Base-by-base conservation (phyloP, 495 filamentous ascomycete species). In the Aspergillus olivimuriae region DNA sequence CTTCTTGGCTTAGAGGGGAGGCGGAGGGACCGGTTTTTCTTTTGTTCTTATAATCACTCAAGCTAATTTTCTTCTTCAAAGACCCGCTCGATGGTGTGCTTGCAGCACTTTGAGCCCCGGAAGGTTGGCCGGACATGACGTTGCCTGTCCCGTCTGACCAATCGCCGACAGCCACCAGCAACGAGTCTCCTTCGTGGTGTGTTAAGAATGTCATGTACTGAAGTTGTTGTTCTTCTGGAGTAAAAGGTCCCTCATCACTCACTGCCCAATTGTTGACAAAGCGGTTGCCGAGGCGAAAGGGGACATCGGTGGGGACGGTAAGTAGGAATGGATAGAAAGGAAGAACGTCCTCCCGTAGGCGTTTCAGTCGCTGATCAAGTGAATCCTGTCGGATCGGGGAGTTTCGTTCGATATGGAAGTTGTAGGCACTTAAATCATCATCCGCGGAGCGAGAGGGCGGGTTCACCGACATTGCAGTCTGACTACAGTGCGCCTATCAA, bases 151-250 rank as follows among this genome's bases (percentile, higher is more conserved):
- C 68, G 53, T 75, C 72, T 15, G 73, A 73, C 74, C 74, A 77
- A 46, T 73, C 70, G 22, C 74, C 74, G 41, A 73, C 62, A 14
- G 70, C 65, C 34, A 63, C 56, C 34, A 76, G 52, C 38, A 77
- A 51, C 2, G 68, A 69, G 46, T 76, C 70, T 23, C 56, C 57
- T 44, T 68, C 56, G 56, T 68, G 58, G 44, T 75, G 69, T n/a
- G 66, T 63, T 44, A 73, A 53, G 45, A 76, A 77, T 31, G 73
- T 77, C 64, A 74, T 68, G 41, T 76, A 77, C 43, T 77, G 74
- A 41, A 77, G 62, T 53, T 70, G 60, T 39, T 76, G 64, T 57
- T 77, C 74, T 38, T 74, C 63, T 21, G 52, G 50, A 21, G 52
- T 50, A 44, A 77, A 77, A 14, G 66, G 71, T 8, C 66, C 66